Conservation (phyloP, 2,329 filamentous ascomycete genomes). For the Aspergillus viridinutans region DNA sequence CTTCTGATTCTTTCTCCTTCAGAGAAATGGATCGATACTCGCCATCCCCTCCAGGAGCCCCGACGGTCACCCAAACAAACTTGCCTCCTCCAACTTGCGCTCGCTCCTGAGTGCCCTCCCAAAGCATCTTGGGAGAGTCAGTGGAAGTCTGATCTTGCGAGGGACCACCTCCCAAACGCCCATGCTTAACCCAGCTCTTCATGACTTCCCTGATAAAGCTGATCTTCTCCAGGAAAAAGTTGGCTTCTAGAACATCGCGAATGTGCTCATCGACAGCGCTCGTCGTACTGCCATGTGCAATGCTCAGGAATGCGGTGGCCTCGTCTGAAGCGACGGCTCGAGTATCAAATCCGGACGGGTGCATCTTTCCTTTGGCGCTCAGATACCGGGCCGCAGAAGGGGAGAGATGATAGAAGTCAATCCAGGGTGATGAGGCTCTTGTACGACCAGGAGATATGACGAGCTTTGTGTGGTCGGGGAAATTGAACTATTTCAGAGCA, state of each 20-base stretch:
- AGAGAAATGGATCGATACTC: constrained; percentile 39
- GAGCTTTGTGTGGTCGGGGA: constrained; percentile 50
- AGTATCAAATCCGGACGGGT: constrained; percentile 42
- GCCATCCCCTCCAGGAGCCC: constrained; percentile 45
- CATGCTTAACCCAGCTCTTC: constrained; percentile 37
- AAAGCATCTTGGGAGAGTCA: constrained; percentile 31
- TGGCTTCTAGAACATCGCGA: constrained; percentile 42
- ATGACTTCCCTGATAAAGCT: constrained; percentile 39
- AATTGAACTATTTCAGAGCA: constrained; percentile 40
- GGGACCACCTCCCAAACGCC: constrained; percentile 34
- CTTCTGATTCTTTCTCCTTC: constrained; percentile 21
- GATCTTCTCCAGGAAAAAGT: constrained; percentile 43
- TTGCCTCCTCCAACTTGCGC: constrained; percentile 42
- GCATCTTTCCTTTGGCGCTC: constrained; percentile 38
- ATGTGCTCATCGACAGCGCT: constrained; percentile 35
- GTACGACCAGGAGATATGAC: constrained; percentile 41
- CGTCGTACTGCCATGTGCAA: constrained; percentile 33
- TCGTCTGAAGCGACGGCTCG: constrained; percentile 40
- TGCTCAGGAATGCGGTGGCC: constrained; percentile 37
- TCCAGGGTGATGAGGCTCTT: constrained; percentile 37
- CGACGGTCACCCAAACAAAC: constrained; percentile 50
- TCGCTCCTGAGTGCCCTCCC: constrained; percentile 40
- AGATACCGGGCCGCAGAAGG: constrained; percentile 43
- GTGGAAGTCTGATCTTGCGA: constrained; percentile 7
- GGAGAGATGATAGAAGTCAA: constrained; percentile 49